Evolutionary conservation across 176 grass and related monocot species (phyloP), one percentile per base, ranked within the genome.

Genomic region (Juncus inflexus): DNA sequence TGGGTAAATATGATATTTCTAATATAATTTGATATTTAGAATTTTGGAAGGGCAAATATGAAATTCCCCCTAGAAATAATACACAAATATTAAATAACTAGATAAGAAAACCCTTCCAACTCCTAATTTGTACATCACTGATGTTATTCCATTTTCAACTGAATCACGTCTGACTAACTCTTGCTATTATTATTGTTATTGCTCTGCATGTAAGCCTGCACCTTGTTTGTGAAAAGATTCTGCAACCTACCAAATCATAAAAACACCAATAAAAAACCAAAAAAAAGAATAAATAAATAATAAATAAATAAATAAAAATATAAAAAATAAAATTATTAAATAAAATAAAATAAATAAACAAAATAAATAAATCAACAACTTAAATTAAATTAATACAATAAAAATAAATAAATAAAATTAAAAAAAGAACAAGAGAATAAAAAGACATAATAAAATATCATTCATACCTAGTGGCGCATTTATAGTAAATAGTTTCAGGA

Each of bases 401-500:
- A 1, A 28, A 28, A 28, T 28, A 28, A 8, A 79, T 60, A 12
- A 74, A 37, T 74, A 38, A 13, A 63, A 12, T 38, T 50, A 4
- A 70, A 38, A 9, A 5, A 42, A 43, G 9, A 77, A 69, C 61
- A 36, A 47, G 70, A 67, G 60, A 38, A 6, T 3, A 3, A 49
- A 73, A 64, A n/a, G 12, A 72, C 39, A 70, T 7, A 54, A 61
- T 52, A 55, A 76, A 1, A 52, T 65, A 14, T 55, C 38, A 60
- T 70, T 86, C 54, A 86, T 60, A 79, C 95, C 95, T 69, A 55
- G 86, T 87, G 40, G 95, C 65, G 54, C 95, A 99, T 77, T 99
- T 99, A 62, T 87, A 99, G 62, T 99, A 99, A 37, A 99, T 99
- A 11, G 95, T 99, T 61, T 99, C 95, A 11, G 85, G 89, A 52